Evolutionary conservation across 345 rosid genomes (phyloP).

Genomic region (Sisymbrium irio): DNA sequence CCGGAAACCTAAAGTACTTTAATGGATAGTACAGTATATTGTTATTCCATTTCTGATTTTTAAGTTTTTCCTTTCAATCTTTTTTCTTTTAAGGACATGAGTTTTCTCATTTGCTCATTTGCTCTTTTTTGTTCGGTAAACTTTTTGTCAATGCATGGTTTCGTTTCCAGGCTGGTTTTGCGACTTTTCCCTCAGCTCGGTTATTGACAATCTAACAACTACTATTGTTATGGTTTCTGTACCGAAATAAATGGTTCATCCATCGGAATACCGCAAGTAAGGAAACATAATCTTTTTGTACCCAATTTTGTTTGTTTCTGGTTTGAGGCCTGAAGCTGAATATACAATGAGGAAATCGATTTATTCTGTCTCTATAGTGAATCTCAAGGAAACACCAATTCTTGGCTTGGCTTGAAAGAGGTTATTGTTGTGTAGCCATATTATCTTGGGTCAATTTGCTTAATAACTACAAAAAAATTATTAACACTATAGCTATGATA

Average conservation of each 20-base stretch:
- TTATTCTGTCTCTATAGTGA: too few relatives aligned
- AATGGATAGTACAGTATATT: too few relatives aligned
- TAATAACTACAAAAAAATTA: too few relatives aligned
- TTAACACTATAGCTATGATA: too few relatives aligned
- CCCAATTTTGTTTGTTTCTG: too few relatives aligned
- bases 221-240: conserved; percentile 85
- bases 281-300: conserved; percentile 17
- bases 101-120: background rate
- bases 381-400: too few relatives aligned
- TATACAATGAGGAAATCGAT: too few relatives aligned
- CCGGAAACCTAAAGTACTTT: conserved; percentile 45
- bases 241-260: conserved; percentile 60
- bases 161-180: conserved; percentile 61
- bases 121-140: too few relatives aligned
- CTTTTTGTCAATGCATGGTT: background rate
- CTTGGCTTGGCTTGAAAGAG: too few relatives aligned
- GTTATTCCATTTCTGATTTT: background rate
- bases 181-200: conserved; percentile 77
- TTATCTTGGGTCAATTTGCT: too few relatives aligned
- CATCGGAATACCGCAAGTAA: conserved; percentile 83
- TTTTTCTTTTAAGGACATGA: background rate
- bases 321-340: too few relatives aligned
- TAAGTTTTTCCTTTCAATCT: background rate
- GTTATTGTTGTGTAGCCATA: too few relatives aligned
- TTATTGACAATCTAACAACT: conserved; percentile 84